Percentiles rank a stretch among this genome's conserved stretches.
phyloP scores from a whole-genome alignment of 345 rosid genomes.

The Moringa oleifera region DNA sequence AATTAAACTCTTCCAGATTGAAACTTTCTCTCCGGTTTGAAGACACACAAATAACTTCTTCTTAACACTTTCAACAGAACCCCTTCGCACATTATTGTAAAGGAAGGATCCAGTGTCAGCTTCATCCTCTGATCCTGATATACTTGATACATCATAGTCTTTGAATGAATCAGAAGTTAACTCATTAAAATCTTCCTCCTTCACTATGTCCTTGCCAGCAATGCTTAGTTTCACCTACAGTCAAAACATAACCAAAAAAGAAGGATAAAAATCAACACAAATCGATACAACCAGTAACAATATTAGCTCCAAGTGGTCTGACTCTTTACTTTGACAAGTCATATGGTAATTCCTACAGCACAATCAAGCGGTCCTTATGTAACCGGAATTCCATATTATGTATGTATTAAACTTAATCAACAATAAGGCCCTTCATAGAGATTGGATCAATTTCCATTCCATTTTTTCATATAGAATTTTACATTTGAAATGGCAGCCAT shows the following conservation, averaged over 20 bases:
- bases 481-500: background rate
- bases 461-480: background rate
- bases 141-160: conserved; percentile 82
- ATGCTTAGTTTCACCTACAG: conserved; percentile 70
- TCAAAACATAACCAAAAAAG: conserved; percentile 5
- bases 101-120: conserved; percentile 27
- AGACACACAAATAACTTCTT: conserved; percentile 65
- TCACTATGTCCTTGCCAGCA: conserved; percentile 70
- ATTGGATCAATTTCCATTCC: no score
- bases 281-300: background rate
- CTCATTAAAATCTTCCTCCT: conserved; percentile 86
- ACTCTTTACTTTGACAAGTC: background rate
- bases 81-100: conserved; percentile 27
- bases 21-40: conserved; percentile 62
- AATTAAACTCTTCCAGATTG: conserved; percentile 67
- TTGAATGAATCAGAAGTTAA: conserved; percentile 61
- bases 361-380: no score
- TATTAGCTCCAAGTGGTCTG: background rate
- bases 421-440: no score
- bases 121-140: conserved; percentile 98
- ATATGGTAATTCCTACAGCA: background rate
- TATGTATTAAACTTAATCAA: no score
- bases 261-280: background rate
- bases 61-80: conserved; percentile 28
- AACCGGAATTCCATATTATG: no score